These are phyloP conservation scores for Parmelia sp. DNA, from an alignment of 495 filamentous ascomycete genomes.

Conservation along the genomic window DNA sequence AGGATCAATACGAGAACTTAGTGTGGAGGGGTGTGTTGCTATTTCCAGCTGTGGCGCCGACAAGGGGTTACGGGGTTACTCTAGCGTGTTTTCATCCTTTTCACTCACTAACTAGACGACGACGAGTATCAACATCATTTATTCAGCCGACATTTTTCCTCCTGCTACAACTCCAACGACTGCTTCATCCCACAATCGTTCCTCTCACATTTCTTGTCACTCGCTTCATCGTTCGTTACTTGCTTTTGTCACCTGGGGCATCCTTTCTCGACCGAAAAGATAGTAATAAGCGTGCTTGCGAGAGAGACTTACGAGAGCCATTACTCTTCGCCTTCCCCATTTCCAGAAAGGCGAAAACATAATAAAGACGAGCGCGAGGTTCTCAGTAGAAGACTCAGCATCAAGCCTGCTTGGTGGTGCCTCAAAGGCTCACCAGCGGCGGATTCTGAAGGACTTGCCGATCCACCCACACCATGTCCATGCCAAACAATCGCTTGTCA, in stretches of 20 bases:
- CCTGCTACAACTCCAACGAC: neutral
- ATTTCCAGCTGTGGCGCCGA: neutral
- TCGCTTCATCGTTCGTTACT: neutral
- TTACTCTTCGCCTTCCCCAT: too few relatives aligned
- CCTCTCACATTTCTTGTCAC: neutral
- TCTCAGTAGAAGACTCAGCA: neutral
- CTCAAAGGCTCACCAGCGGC: neutral
- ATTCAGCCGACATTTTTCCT: neutral
- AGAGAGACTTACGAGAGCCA: neutral
- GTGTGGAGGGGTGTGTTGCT: neutral
- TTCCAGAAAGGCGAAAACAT: neutral
- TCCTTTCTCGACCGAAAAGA: neutral
- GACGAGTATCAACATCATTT: neutral
- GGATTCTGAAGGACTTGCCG: neutral
- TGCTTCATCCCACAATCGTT: neutral
- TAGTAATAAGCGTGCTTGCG: neutral
- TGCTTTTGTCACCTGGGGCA: neutral
- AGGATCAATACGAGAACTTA: slow-evolving; percentile 2
- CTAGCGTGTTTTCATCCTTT: neutral
- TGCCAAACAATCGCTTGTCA: slow-evolving; percentile 76
- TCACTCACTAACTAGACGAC: neutral
- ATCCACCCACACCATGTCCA: slow-evolving; percentile 34
- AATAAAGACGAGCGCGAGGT: neutral
- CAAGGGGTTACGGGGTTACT: neutral
- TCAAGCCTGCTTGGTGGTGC: neutral